Percentiles rank a stretch among this genome's conserved stretches.
Evolutionary conservation across 176 grass and related monocot species (phyloP).

Genomic region (Stipa capillata): DNA sequence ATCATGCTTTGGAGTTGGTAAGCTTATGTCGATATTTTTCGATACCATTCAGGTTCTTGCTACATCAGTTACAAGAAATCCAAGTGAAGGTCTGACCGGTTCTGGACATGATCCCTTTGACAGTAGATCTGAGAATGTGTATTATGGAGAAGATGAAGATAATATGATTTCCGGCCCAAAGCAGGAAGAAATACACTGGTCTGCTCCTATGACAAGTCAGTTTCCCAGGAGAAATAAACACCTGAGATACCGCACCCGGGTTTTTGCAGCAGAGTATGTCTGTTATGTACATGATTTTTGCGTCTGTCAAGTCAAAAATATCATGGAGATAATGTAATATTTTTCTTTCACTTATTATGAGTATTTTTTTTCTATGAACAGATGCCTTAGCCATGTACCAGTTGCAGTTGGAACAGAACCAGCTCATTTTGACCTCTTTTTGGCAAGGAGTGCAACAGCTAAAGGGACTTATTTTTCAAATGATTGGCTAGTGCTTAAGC

Average conservation of each 20-base stretch:
- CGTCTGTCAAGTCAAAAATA: slow-evolving; percentile 11
- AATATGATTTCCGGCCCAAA: slow-evolving; percentile 78
- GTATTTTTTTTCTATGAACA: slow-evolving; percentile 28
- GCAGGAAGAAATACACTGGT: slow-evolving; percentile 32
- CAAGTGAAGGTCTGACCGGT: slow-evolving; percentile 30
- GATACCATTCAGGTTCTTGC: slow-evolving; percentile 68
- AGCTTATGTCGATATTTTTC: slow-evolving; percentile 11
- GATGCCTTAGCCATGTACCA: slow-evolving; percentile 90
- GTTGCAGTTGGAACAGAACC: slow-evolving; percentile 83
- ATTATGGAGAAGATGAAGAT: slow-evolving; percentile 86
- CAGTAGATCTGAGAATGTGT: slow-evolving; percentile 38
- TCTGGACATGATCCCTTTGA: slow-evolving; percentile 46
- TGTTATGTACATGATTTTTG: not conserved
- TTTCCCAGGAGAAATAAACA: slow-evolving; percentile 74
- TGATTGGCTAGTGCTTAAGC: slow-evolving; percentile 94
- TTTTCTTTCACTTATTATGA: not conserved
- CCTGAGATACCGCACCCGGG: slow-evolving; percentile 85
- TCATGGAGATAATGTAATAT: not conserved
- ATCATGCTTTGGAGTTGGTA: slow-evolving; percentile 17
- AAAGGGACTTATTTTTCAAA: slow-evolving; percentile 26
- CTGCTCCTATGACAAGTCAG: slow-evolving; percentile 36
- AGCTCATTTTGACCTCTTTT: slow-evolving; percentile 88
- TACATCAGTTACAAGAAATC: slow-evolving; percentile 61
- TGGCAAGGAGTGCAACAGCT: slow-evolving; percentile 51
- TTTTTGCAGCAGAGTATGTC: slow-evolving; percentile 98